A percentile compares a stretch with the other conserved stretches of the same genome.
Conservation (phyloP, 768 basidiomycete genomes). For the Erythrobasidium yunnanense region DNA sequence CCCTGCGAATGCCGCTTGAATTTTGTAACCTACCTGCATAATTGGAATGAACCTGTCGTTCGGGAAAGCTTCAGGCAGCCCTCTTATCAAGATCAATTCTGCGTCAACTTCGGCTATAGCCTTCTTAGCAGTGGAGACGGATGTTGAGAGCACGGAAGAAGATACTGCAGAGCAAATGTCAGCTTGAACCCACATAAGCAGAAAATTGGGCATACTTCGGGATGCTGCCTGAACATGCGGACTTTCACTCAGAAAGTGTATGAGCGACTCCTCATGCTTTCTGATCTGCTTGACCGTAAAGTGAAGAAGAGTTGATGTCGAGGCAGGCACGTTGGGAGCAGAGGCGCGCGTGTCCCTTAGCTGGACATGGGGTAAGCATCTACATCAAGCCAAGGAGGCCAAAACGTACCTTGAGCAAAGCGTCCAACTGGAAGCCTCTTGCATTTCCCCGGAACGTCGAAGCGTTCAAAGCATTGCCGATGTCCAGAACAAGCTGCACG, state of each 20-base stretch:
- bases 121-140: slow-evolving; percentile 51
- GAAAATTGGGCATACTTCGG: slow-evolving; percentile 49
- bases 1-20: no score
- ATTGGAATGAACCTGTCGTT: slow-evolving; percentile 57
- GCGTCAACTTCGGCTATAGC: slow-evolving; percentile 53
- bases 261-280: slow-evolving; percentile 54
- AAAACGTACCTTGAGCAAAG: slow-evolving; percentile 58
- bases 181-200: neutral
- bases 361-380: slow-evolving; percentile 44
- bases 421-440: slow-evolving; percentile 70
- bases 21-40: slow-evolving; percentile 52
- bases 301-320: slow-evolving; percentile 81
- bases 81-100: slow-evolving; percentile 49
- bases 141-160: slow-evolving; percentile 54
- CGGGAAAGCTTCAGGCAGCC: slow-evolving; percentile 36
- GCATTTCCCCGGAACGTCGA: slow-evolving; percentile 75
- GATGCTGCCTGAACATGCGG: slow-evolving; percentile 73
- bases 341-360: slow-evolving; percentile 57
- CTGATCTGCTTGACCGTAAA: slow-evolving; percentile 69
- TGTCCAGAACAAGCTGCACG: slow-evolving; percentile 54
- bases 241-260: slow-evolving; percentile 66
- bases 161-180: slow-evolving; percentile 51
- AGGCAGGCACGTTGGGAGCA: slow-evolving; percentile 55
- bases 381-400: neutral
- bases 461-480: slow-evolving; percentile 74